Evolutionary conservation across 257 asterid genomes (phyloP), one percentile per base, ranked within the genome.

Genomic region (Solanum chaucha): DNA sequence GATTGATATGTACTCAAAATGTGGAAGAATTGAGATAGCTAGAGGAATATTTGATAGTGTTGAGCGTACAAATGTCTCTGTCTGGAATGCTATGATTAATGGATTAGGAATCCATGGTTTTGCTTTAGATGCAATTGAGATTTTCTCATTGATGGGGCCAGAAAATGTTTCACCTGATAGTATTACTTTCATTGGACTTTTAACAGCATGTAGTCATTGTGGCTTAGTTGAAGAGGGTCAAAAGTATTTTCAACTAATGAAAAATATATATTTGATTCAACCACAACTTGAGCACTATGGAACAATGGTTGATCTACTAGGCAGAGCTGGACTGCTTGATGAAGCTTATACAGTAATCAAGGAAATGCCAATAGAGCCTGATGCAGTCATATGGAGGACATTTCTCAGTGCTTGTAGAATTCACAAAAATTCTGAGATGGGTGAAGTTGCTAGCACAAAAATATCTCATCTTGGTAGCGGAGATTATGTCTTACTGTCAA

Each of bases 261-360:
- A 91, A 90, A 92, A 70, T 35, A 35, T 26, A 11, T 94, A 87
- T 87, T 89, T 87, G 32, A 92, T 94, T 77, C 89, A 82, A 85
- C 98, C 98, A 26, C 93, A 94, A 82, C 93, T 94, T 78, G 98
- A 93, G 93, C 98, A 96, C 84, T 94, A 92, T 81, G 98, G 98
- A 44, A 93, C 98, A 58, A 94, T 94, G 98, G 93, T 94, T 86
- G 98, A 94, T 89, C 90, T 94, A 34, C 89, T 93, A 9, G 94
- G 92, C 64, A 92, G 98, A 87, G 97, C 96, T 71, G 98, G 95
- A 41, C 91, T 91, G 78, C 88, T 94, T 44, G 92, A 91, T 70
- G 96, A 95, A 91, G 96, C 98, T 65, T 90, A 87, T 88, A 87
- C 88, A 75, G 85, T 93, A 88, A 88, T 94, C 48, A 89, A 93